These are phyloP conservation scores for Candida parachauliodes DNA, from an alignment of 805 yeast genomes.

Conservation along the genomic window DNA sequence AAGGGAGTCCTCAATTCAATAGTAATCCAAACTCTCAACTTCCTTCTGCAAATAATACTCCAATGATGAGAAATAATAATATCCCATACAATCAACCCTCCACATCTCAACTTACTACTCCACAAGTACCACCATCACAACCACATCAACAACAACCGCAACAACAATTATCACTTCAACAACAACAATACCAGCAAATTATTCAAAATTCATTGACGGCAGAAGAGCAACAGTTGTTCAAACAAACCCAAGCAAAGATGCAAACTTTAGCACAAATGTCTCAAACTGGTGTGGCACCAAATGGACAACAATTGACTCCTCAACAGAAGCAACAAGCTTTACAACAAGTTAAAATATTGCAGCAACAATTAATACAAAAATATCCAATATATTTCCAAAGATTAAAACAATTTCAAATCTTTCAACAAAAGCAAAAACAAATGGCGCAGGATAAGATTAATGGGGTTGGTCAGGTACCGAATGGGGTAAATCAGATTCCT, in stretches of 20 bases:
- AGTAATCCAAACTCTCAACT: conserved; percentile 10
- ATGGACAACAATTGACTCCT: conserved; percentile 35
- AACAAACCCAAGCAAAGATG: conserved; percentile 38
- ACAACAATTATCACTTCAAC: conserved; percentile 21
- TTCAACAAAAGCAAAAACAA: conserved; percentile 19
- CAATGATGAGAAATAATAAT: conserved; percentile 11
- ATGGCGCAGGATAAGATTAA: conserved; percentile 13
- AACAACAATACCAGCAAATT: conserved; percentile 44
- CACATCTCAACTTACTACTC: conserved; percentile 7
- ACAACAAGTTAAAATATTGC: conserved; percentile 37
- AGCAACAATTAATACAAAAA: conserved; percentile 34
- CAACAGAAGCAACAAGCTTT: conserved; percentile 44
- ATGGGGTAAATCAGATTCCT: conserved; percentile 5
- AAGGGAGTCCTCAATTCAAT: conserved; percentile 7
- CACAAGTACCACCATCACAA: conserved; percentile 16
- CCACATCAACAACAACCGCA: conserved; percentile 10
- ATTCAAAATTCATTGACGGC: conserved; percentile 39
- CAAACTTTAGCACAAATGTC: conserved; percentile 41
- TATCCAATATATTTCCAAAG: conserved; percentile 37
- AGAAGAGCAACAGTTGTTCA: conserved; percentile 40
- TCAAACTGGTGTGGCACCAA: conserved; percentile 42
- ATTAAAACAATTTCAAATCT: conserved; percentile 32
- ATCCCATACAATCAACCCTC: conserved; percentile 6
- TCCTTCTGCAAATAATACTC: conserved; percentile 10
- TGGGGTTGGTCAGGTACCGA: neutral